Evolutionary conservation across 257 asterid genomes (phyloP).

Genomic region (Salvia hispanica): DNA sequence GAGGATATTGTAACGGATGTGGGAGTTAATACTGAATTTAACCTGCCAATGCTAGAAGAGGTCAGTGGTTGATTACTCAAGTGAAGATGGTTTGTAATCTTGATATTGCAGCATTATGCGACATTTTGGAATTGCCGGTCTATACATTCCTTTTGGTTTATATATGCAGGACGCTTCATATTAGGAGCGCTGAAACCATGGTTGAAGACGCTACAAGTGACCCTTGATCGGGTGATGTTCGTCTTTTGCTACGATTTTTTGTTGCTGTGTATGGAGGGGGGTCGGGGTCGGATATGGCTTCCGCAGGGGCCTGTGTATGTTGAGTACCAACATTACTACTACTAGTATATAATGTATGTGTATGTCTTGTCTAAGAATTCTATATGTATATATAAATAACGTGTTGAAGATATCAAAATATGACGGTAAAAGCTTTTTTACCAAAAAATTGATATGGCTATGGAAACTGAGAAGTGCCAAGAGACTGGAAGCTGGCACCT

Average conservation of each 20-base stretch:
- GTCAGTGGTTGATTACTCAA: constrained; percentile 38
- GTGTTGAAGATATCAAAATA: background rate
- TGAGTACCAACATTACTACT: too few species aligned
- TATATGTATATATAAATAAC: background rate
- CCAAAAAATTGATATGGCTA: constrained; percentile 41
- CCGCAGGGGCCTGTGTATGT: background rate
- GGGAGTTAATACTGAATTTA: constrained; percentile 33
- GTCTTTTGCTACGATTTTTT: background rate
- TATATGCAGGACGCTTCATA: constrained; percentile 51
- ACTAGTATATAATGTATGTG: background rate
- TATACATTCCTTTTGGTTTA: background rate
- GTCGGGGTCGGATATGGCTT: background rate
- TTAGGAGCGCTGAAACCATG: constrained; percentile 39
- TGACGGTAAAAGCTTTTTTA: too few species aligned
- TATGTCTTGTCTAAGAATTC: background rate
- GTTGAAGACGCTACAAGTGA: constrained; percentile 13
- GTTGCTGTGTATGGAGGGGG: background rate
- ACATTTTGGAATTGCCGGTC: background rate
- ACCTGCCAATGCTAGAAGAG: constrained; percentile 44
- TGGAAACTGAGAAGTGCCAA: constrained; percentile 21
- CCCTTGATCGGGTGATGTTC: background rate
- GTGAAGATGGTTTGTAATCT: background rate
- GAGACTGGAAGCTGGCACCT: background rate
- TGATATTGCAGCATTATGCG: background rate
- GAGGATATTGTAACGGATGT: constrained; percentile 47